Base-by-base conservation (phyloP, 83 land plant genomes). In the Isoetes engelmannii region DNA sequence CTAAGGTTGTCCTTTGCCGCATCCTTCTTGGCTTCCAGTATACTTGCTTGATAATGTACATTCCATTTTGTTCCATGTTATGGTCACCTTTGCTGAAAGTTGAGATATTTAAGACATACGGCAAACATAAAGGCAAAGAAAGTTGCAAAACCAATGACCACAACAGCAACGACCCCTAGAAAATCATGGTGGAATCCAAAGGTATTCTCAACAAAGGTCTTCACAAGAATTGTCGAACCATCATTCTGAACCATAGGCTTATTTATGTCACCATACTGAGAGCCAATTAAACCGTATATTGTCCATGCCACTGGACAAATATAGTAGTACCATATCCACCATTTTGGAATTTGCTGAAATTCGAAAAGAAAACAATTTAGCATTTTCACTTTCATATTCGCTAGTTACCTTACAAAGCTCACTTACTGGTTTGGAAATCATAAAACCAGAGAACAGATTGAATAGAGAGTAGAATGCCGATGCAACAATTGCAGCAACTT, bases 301-400 rank as follows among this genome's bases (percentile, higher is more conserved):
- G 75, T 65, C 69, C 70, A 73, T 4, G 75, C 75, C 4, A 67
- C 65, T 0, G 75, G 75, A 7, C 48, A 42, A 37, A 66, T 53
- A 69, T 70, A 73, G 63, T 73, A 73, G 61, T 42, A 73, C 75
- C 75, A 73, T 5, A 56, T 21, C 75, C 75, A 73, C 69, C 65
- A 73, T 4, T 56, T 28, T 5, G 75, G 75, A 48, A 73, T 4
- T 56, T 53, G 37, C 75, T 73, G 75, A 49, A 67, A 28, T 28
- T 28, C 1, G 37, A 28, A 28, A 28, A 28, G 37, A 28, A 28
- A n/a, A 28, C 2, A 28, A 28, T 0, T 28, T 28, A 28, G 37
- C 37, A 28, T 28, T 28, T 28, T 28, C 37, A 28, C 2, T 28
- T 28, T 28, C 37, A 28, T 2, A 28, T 28, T 28, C 37, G 37